Base-by-base conservation (phyloP, 495 filamentous ascomycete genomes). In the Penicillium egyptiacum region DNA sequence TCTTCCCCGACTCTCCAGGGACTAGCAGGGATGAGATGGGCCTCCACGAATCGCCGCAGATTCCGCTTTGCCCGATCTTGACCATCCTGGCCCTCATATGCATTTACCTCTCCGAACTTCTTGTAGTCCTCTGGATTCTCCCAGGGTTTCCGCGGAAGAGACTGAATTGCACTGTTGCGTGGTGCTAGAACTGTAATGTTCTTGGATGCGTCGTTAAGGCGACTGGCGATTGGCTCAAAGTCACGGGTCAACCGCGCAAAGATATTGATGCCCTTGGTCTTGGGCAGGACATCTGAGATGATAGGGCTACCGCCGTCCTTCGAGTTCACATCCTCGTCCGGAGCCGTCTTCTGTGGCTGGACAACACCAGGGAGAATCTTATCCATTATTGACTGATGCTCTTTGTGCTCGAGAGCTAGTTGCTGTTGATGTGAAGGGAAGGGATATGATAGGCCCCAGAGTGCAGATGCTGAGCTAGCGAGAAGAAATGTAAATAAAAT, bases 181-280 rank as follows among this genome's bases (percentile, higher is more conserved):
- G 94, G 95, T 2, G 94, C 94, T 0, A 98, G 81, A 25, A 98
- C 88, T 1, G 95, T 98, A 11, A 91, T 88, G 66, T 96, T 96
- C 52, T 80, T 69, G 0, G 77, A 64, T 1, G 75, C 70, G 69
- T 91, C 83, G 57, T 89, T 84, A 8, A 98, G 79, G 1, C 89
- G 90, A 17, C 78, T 77, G 12, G 84, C 79, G 39, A 96, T 81
- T 33, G 79, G 75, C 39, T 87, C 85, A 67, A 96, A 87, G 59
- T 94, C 89, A 25, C 94, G 81, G 2, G 90, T 89, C 56, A 97
- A 86, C 50, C 86, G 86, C 22, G 91, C 89, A 71, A 96, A 98
- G 56, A 96, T 88, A 57, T 91, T 92, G 67, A 98, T 91, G 48
- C 74, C 81, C 56, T 86, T 86, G 48, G 91, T 87, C 59, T 85